phyloP scores from a whole-genome alignment of 2,329 filamentous ascomycete genomes.

The Talaromyces marneffei region DNA sequence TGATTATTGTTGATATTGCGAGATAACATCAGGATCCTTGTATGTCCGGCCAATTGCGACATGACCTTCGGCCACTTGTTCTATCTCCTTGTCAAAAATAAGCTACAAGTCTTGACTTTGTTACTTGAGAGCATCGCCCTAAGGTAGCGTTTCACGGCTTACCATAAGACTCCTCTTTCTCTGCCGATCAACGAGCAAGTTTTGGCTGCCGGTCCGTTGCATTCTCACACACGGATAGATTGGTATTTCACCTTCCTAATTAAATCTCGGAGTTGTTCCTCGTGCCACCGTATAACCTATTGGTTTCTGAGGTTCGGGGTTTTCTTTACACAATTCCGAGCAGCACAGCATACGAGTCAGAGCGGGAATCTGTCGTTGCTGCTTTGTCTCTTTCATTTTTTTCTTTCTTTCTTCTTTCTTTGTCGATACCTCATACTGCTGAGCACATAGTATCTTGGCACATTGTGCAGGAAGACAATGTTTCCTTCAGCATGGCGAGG shows the following conservation, averaged over 20 bases:
- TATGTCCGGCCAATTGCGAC: not conserved
- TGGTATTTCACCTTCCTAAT: not conserved
- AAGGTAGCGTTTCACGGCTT: not conserved
- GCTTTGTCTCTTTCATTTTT: not conserved
- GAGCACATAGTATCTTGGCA: not conserved
- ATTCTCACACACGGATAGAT: not conserved
- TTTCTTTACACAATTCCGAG: not conserved
- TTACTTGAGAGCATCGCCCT: not conserved
- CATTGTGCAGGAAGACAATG: not conserved
- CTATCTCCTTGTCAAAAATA: not conserved
- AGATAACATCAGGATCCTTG: not conserved
- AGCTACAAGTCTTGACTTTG: not conserved
- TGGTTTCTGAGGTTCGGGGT: not conserved
- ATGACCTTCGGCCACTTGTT: not conserved
- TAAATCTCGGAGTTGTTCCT: not conserved
- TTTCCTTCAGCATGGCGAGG: conserved; percentile 1
- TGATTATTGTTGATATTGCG: not conserved
- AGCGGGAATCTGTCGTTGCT: not conserved
- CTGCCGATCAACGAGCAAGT: not conserved
- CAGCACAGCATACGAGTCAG: not conserved
- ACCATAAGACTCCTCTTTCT: not conserved
- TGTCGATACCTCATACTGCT: not conserved
- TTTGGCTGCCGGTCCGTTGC: not conserved
- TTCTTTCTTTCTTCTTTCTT: not conserved
- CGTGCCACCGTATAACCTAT: conserved; percentile 1